Evolutionary conservation across 768 basidiomycete species (phyloP).

Genomic region (Guyanaporus albipodus): DNA sequence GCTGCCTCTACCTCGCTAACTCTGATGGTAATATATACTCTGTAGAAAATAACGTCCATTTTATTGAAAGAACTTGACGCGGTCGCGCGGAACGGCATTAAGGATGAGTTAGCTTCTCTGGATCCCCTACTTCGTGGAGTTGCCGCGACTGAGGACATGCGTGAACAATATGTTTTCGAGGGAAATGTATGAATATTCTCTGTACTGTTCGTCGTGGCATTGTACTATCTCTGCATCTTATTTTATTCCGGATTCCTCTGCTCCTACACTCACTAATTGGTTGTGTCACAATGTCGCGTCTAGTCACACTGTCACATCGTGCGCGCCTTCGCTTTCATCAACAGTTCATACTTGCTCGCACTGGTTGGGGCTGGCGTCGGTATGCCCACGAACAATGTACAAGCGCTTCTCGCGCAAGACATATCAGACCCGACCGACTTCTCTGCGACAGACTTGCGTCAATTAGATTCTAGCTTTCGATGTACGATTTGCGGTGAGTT

Average conservation of each 20-base stretch:
- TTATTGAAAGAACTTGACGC: slow-evolving; percentile 83
- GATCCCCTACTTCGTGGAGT: slow-evolving; percentile 73
- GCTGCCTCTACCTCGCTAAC: not conserved
- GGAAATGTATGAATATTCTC: slow-evolving; percentile 31
- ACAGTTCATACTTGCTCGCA: no score
- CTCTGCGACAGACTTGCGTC: slow-evolving; percentile 52
- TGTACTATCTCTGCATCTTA: slow-evolving; percentile 22
- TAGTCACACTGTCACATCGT: slow-evolving; percentile 21
- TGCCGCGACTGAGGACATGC: slow-evolving; percentile 32
- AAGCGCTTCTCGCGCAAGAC: slow-evolving; percentile 30
- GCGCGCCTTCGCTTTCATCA: slow-evolving; percentile 9
- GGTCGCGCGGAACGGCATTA: slow-evolving; percentile 75
- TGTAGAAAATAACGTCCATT: slow-evolving; percentile 79
- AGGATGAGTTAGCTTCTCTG: slow-evolving; percentile 76
- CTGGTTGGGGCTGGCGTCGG: not conserved
- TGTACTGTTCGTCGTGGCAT: slow-evolving; percentile 14
- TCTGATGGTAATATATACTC: not conserved
- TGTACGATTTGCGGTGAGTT: slow-evolving; percentile 77
- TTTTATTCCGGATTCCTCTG: not conserved
- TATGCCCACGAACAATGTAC: slow-evolving; percentile 31
- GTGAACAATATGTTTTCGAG: slow-evolving; percentile 43
- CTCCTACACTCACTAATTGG: no score
- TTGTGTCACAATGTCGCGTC: slow-evolving; percentile 22
- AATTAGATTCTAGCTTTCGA: slow-evolving; percentile 60
- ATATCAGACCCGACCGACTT: slow-evolving; percentile 72